Base-by-base conservation (phyloP, 1,139 yeast species). In the Sugiyamaella pinicola region DNA sequence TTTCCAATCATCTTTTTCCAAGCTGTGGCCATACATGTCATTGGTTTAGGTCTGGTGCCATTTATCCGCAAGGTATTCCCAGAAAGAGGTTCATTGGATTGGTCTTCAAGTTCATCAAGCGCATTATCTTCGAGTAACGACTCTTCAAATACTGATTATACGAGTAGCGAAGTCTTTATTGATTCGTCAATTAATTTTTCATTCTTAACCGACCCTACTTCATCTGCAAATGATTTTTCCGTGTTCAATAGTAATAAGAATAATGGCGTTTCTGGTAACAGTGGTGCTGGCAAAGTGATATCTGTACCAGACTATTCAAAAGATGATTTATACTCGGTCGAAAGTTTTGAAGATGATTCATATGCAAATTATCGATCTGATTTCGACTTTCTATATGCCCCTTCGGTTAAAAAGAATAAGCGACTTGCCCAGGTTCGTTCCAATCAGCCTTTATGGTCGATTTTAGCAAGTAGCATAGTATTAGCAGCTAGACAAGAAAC, bases 371-470 rank as follows among this genome's bases (percentile, higher is more conserved):
- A 46, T 41, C 19, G 38, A 3, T 48, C 55, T 13, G 58, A 57
- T 46, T 54, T 58, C 28, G 61, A 60, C 35, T 56, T 61, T 41
- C 42, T 61, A 29, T 55, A 61, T 49, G 55, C 61, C 4, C 58
- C 61, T 0, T 49, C 61, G 6, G 52, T 54, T 3, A 62, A 59
- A 46, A 60, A 59, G 49, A 62, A 63, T 50, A 64, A 64, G 48
- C 56, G 68, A 38, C 54, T 62, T 18, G 62, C 68, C 0, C 46
- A 61, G 2, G 68, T 65, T 5, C 55, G 69, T 19, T 57, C 65
- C 0, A 64, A 63, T 45, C 73, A 69, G 52, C 71, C 72, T 1
- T 51, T 69, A n/a, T 69, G 73, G 73, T 63, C 73, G 2, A 62
- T 66, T n/a, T 56, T 69, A 35, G 73, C 73, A 2, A 65, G 67